These are phyloP conservation scores for Phytophthora boehmeriae DNA, from an alignment of 352 stramenopile genomes.

Conservation along the genomic window DNA sequence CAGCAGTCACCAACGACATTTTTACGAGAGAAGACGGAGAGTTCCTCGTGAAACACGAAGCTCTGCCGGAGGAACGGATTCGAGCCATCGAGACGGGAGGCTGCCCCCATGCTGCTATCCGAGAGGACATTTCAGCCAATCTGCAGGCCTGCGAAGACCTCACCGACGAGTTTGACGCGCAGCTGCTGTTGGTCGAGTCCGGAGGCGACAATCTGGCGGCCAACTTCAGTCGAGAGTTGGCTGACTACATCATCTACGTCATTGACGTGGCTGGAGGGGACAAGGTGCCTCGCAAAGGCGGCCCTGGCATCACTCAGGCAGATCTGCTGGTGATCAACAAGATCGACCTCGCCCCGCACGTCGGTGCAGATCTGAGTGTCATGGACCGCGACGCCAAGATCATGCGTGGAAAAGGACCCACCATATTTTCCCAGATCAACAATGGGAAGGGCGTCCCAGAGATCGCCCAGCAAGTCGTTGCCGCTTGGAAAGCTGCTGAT, in stretches of 20 bases:
- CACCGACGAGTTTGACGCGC: constrained; percentile 85
- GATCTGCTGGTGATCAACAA: constrained; percentile 99
- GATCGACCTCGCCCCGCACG: constrained; percentile 96
- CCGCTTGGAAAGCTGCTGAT: constrained; percentile 36
- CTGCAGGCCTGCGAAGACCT: constrained; percentile 96
- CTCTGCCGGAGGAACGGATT: constrained; percentile 92
- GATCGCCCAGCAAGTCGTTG: constrained; percentile 88
- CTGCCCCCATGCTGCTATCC: constrained; percentile 97
- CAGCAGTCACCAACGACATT: constrained; percentile 98
- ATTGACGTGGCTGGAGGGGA: constrained; percentile 98
- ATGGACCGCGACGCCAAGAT: constrained; percentile 95
- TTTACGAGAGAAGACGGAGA: constrained; percentile 99
- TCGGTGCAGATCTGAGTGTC: constrained; percentile 93
- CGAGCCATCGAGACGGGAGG: constrained; percentile 97
- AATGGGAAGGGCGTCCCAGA: constrained; percentile 87
- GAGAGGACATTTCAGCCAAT: constrained; percentile 98
- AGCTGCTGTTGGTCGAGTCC: constrained; percentile 92
- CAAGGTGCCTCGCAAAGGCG: constrained; percentile 98
- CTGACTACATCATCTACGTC: constrained; percentile 99
- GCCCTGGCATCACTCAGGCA: constrained; percentile 96
- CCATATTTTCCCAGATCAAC: constrained; percentile 97
- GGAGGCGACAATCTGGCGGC: constrained; percentile 97
- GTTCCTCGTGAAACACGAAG: constrained; percentile 95
- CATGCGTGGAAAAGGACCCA: constrained; percentile 95
- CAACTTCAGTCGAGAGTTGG: constrained; percentile 97